Conservation (phyloP, 768 basidiomycete species). For the Dioszegia hungarica region DNA sequence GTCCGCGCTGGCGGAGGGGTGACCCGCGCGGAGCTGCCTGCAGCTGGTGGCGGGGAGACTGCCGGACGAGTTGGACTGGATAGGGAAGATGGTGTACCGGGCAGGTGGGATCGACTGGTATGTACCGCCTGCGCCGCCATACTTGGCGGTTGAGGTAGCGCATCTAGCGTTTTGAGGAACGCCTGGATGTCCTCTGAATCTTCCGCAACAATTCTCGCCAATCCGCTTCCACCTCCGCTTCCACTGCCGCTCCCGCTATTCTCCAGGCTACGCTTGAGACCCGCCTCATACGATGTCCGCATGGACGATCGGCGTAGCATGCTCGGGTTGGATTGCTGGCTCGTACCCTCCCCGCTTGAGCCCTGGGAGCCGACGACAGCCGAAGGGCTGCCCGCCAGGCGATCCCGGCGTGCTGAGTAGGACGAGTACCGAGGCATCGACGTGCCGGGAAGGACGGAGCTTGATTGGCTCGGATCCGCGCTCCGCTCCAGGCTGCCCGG, state of each 20-base stretch:
- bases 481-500: constrained; percentile 34
- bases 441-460: constrained; percentile 19
- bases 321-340: constrained; percentile 13
- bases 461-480: constrained; percentile 4
- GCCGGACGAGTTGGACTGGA: constrained; percentile 23
- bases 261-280: constrained; percentile 29
- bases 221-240: constrained; percentile 1
- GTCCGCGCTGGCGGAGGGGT: constrained; percentile 10
- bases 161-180: constrained; percentile 46
- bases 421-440: constrained; percentile 45
- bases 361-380: constrained; percentile 24
- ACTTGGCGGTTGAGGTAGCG: constrained; percentile 40
- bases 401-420: constrained; percentile 28
- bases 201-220: neutral
- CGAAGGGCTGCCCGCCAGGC: constrained; percentile 7
- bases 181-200: constrained; percentile 46
- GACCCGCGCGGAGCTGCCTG: constrained; percentile 1
- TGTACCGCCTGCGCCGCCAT: constrained; percentile 36
- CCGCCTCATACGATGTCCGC: constrained; percentile 27
- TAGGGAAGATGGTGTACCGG: constrained; percentile 41
- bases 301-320: constrained; percentile 24
- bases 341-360: constrained; percentile 33
- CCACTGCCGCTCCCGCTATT: constrained; percentile 4
- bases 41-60: constrained; percentile 16
- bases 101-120: constrained; percentile 26